Conservation (phyloP, 148 eudicot species). For the Camellia sinensis region DNA sequence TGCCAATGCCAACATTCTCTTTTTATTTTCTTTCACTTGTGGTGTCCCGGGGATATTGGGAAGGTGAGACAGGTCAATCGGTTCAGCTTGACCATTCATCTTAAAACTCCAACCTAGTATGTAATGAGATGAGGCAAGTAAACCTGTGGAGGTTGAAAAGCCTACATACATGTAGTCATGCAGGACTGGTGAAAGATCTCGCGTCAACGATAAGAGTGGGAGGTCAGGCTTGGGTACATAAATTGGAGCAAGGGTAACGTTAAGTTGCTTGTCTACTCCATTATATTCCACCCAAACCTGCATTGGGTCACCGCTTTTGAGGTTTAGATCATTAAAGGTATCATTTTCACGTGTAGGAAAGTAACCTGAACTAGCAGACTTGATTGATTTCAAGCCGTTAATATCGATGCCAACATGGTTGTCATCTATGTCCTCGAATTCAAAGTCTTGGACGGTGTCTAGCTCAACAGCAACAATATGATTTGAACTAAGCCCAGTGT, state of each 20-base stretch:
- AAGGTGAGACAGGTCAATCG: neutral
- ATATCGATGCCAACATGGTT: conserved; percentile 34
- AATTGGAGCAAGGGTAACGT: conserved; percentile 25
- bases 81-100: conserved; percentile 10
- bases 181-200: conserved; percentile 16
- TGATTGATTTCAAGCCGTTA: conserved; percentile 10
- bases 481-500: conserved; percentile 8
- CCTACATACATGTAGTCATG: neutral
- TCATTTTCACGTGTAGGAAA: neutral
- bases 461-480: conserved; percentile 28
- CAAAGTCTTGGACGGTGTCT: neutral
- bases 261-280: conserved; percentile 12
- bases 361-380: conserved; percentile 14
- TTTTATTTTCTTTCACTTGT: neutral
- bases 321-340: conserved; percentile 8
- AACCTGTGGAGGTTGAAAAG: neutral
- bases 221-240: conserved; percentile 5
- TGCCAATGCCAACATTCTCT: too few species aligned
- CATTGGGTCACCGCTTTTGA: conserved; percentile 17
- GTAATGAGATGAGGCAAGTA: neutral
- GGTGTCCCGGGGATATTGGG: neutral
- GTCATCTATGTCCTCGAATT: neutral
- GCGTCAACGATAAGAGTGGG: conserved; percentile 16
- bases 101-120: conserved; percentile 6
- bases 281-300: conserved; percentile 31